Evolutionary conservation across 371 early-diverging fungal genomes (phyloP).

Genomic region (Conidiobolus incongruus): DNA sequence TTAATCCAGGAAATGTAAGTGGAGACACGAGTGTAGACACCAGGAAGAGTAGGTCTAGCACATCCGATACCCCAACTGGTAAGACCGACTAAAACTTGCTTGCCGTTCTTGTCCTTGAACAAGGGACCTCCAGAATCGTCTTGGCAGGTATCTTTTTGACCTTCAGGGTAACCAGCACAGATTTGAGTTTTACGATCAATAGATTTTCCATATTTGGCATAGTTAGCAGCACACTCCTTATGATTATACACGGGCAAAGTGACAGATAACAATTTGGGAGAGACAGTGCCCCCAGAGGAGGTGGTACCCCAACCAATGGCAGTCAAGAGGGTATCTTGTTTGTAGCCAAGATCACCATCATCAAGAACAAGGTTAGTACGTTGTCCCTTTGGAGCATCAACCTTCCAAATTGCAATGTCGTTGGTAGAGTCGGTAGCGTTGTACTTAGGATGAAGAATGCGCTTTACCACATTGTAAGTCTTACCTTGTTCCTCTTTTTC

Average conservation of each 20-base stretch:
- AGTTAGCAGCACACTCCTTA: neutral
- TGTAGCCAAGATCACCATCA: neutral
- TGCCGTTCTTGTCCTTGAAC: neutral
- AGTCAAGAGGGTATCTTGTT: neutral
- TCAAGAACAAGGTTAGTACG: neutral
- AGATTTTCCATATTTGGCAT: neutral
- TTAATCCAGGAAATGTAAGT: neutral
- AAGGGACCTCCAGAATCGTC: constrained; percentile 1
- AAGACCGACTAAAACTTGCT: neutral
- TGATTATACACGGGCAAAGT: neutral
- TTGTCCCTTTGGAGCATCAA: neutral
- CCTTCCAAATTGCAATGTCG: neutral
- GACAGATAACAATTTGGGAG: neutral
- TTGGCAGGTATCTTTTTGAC: neutral
- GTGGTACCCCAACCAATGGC: constrained; percentile 2
- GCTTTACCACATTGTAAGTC: neutral
- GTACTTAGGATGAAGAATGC: neutral
- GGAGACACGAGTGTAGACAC: neutral
- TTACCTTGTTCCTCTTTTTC: neutral
- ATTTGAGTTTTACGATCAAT: neutral
- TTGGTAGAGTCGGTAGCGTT: neutral
- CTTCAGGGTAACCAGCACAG: neutral
- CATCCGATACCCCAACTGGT: neutral
- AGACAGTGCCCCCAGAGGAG: neutral
- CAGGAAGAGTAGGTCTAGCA: neutral